phyloP scores from a whole-genome alignment of 208 protist species.

The Blechomonas ayalai region DNA sequence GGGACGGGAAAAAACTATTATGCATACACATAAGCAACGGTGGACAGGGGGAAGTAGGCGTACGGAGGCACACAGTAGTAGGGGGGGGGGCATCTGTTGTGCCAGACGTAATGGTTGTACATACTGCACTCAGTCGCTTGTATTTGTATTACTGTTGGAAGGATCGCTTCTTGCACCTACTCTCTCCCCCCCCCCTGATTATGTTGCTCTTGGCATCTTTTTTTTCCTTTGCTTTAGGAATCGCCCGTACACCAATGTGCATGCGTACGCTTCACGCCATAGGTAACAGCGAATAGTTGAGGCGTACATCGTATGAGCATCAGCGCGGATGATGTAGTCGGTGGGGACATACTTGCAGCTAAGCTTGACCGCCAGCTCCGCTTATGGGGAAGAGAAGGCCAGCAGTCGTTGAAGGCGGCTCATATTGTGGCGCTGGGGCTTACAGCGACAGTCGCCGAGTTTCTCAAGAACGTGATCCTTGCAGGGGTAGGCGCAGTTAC shows the following conservation, averaged over 20 bases:
- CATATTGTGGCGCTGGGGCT: slow-evolving; percentile 90
- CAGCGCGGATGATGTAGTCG: slow-evolving; percentile 10
- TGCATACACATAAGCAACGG: no score
- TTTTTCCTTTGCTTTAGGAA: slow-evolving; percentile 4
- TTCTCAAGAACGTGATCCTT: slow-evolving; percentile 95
- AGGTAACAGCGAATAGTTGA: neutral
- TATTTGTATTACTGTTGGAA: slow-evolving; percentile 3
- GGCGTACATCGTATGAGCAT: neutral
- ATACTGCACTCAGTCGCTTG: neutral
- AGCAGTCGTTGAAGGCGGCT: slow-evolving; percentile 74
- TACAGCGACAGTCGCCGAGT: slow-evolving; percentile 85
- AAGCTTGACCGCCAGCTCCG: slow-evolving; percentile 92
- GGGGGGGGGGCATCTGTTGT: neutral
- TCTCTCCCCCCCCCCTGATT: neutral
- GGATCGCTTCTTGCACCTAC: slow-evolving; percentile 8
- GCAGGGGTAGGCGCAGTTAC: slow-evolving; percentile 91
- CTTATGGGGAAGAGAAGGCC: slow-evolving; percentile 93
- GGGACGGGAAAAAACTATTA: no score
- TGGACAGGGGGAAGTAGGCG: slow-evolving; percentile 2
- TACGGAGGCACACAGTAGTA: neutral
- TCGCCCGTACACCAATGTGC: no score
- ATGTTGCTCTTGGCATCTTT: slow-evolving; percentile 1
- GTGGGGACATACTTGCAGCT: slow-evolving; percentile 14
- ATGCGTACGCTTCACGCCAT: no score
- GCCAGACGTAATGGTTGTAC: neutral